Evolutionary conservation across 1,284 basidiomycete species (phyloP).

Genomic region (Termitomyces sp.): DNA sequence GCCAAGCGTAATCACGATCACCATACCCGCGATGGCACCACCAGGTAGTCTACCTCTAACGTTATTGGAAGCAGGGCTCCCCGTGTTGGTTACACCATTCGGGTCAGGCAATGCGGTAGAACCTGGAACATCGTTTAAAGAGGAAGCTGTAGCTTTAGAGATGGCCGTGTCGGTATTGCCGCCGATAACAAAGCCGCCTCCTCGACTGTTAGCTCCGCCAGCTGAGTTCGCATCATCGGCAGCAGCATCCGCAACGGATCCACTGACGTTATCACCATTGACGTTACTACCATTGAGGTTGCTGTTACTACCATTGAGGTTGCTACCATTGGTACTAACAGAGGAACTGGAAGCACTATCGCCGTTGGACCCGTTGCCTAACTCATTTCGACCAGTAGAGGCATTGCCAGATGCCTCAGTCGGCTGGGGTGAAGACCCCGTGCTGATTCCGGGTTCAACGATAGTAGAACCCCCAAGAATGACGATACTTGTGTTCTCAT

Average conservation of each 20-base stretch:
- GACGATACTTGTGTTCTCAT: neutral
- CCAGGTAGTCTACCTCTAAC: slow-evolving; percentile 16
- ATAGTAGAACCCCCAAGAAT: slow-evolving; percentile 1
- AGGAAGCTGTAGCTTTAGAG: neutral
- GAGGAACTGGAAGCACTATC: neutral
- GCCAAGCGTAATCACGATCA: slow-evolving; percentile 22
- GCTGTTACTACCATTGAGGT: too few species aligned
- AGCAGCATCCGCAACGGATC: slow-evolving; percentile 4
- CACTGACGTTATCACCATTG: slow-evolving; percentile 1
- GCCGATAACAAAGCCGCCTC: neutral
- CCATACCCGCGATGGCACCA: slow-evolving; percentile 29
- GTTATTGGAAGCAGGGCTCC: slow-evolving; percentile 2
- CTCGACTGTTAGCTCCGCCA: neutral
- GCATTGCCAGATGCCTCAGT: neutral
- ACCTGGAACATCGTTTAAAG: neutral
- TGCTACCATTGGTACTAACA: neutral
- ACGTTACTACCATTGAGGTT: too few species aligned
- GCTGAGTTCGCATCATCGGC: neutral
- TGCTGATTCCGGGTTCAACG: neutral
- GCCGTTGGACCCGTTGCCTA: neutral
- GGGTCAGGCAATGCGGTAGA: slow-evolving; percentile 9
- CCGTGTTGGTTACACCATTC: neutral
- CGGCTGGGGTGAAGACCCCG: slow-evolving; percentile 3
- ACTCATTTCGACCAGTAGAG: neutral
- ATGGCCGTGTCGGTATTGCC: neutral